A percentile compares a stretch with the other conserved stretches of the same genome.
These are phyloP conservation scores for Mycena indigotica DNA, from an alignment of 768 basidiomycete genomes.

Conservation along the genomic window DNA sequence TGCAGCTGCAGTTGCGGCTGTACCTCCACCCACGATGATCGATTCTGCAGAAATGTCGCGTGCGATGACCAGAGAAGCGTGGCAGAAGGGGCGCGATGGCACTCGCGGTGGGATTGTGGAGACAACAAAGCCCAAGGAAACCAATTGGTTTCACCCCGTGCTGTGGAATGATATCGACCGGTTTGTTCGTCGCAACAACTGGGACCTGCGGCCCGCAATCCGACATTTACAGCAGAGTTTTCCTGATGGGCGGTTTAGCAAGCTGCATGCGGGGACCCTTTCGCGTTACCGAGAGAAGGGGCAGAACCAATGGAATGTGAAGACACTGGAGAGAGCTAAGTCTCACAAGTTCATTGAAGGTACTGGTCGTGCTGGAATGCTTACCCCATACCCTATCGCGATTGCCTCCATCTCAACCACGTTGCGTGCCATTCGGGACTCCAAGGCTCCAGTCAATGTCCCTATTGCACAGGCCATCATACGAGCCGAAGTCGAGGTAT, in stretches of 20 bases:
- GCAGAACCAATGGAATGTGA: not conserved
- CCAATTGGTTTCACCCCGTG: too few relatives aligned
- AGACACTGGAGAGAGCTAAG: not conserved
- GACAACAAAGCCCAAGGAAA: too few relatives aligned
- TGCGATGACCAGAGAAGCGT: too few relatives aligned
- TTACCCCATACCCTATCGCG: constrained; percentile 10
- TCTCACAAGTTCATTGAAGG: not conserved
- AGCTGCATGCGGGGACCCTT: not conserved
- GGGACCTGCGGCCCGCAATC: too few relatives aligned
- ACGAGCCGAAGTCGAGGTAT: constrained; percentile 1
- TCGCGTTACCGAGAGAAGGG: constrained; percentile 7
- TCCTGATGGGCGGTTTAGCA: not conserved
- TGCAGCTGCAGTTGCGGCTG: too few relatives aligned
- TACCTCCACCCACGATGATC: too few relatives aligned
- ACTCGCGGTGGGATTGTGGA: too few relatives aligned
- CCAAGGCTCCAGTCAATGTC: constrained; percentile 8
- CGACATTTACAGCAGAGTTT: constrained; percentile 1
- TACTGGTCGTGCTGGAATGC: constrained; percentile 6
- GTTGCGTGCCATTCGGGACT: constrained; percentile 5
- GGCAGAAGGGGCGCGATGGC: too few relatives aligned
- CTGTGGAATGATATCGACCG: too few relatives aligned
- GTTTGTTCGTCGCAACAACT: too few relatives aligned
- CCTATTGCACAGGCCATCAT: constrained; percentile 9
- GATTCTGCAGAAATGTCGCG: too few relatives aligned
- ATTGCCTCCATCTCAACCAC: constrained; percentile 6